These are phyloP conservation scores for Pinus taeda DNA, from an alignment of 75 land plant species.

Conservation along the genomic window DNA sequence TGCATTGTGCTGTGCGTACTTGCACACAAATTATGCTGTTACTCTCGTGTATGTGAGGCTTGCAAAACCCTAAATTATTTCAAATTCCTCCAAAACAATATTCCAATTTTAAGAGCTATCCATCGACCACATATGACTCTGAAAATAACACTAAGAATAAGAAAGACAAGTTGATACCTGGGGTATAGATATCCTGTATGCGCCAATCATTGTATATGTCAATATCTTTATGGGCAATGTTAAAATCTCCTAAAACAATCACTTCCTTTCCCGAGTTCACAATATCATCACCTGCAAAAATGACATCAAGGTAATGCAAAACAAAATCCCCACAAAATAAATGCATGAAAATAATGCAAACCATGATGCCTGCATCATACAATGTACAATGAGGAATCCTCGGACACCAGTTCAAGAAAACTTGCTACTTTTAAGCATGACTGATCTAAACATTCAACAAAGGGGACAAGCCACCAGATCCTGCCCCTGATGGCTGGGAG, in stretches of 20 bases:
- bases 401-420: background rate
- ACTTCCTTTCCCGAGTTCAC: constrained; percentile 36
- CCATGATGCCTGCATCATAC: background rate
- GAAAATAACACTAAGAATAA: background rate
- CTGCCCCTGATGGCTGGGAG: no score
- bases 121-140: background rate
- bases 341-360: background rate
- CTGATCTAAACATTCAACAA: background rate
- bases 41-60: background rate
- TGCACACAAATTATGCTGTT: no score
- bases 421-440: background rate
- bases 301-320: constrained; percentile 1
- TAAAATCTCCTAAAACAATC: constrained; percentile 39
- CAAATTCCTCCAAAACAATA: background rate
- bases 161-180: background rate
- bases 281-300: constrained; percentile 31
- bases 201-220: constrained; percentile 35
- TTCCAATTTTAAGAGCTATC: background rate
- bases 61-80: background rate
- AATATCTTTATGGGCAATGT: constrained; percentile 33
- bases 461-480: background rate
- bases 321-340: background rate
- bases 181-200: constrained; percentile 22
- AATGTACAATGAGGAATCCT: background rate
- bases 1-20: background rate